phyloP scores from a whole-genome alignment of 2,329 filamentous ascomycete species.

The Fusarium duplospermum region DNA sequence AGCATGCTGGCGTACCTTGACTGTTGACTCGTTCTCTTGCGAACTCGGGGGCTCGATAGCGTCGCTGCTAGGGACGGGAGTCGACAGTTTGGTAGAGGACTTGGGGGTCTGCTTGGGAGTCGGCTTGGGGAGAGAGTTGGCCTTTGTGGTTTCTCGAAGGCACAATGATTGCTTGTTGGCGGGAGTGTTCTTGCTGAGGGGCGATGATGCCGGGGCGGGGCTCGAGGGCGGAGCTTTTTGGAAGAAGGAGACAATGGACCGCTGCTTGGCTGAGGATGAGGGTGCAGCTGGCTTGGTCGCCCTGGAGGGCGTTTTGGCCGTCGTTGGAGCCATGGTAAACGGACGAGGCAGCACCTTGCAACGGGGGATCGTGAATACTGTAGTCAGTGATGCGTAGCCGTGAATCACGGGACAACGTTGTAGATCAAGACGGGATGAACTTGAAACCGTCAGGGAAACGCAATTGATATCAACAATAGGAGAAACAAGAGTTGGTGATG shows the following conservation, averaged over 20 bases:
- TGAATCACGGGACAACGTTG: conserved; percentile 27
- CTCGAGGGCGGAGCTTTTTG: conserved; percentile 54
- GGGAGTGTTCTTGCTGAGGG: conserved; percentile 49
- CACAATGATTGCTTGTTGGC: conserved; percentile 48
- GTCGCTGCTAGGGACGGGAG: conserved; percentile 86
- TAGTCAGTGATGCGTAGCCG: not conserved
- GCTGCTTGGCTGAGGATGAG: conserved; percentile 54
- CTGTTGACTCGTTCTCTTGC: conserved; percentile 66
- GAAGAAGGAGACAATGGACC: conserved; percentile 59
- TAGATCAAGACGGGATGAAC: not conserved
- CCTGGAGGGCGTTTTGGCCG: conserved; percentile 51
- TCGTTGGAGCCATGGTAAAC: conserved; percentile 46
- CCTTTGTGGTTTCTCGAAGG: conserved; percentile 56
- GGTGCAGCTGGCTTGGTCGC: conserved; percentile 43
- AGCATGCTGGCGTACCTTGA: conserved; percentile 31
- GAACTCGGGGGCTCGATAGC: conserved; percentile 74
- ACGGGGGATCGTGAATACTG: conserved; percentile 7
- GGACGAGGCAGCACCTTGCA: not conserved
- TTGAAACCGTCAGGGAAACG: not conserved
- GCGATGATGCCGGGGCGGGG: conserved; percentile 48
- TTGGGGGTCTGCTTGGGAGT: conserved; percentile 50
- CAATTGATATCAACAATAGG: conserved; percentile 1
- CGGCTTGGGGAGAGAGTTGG: conserved; percentile 56
- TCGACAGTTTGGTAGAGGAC: conserved; percentile 57
- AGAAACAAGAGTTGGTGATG: conserved; percentile 14